Evolutionary conservation across 2,329 filamentous ascomycete genomes (phyloP), one percentile per base, ranked within the genome.

Genomic region (Metarhizium humberi): DNA sequence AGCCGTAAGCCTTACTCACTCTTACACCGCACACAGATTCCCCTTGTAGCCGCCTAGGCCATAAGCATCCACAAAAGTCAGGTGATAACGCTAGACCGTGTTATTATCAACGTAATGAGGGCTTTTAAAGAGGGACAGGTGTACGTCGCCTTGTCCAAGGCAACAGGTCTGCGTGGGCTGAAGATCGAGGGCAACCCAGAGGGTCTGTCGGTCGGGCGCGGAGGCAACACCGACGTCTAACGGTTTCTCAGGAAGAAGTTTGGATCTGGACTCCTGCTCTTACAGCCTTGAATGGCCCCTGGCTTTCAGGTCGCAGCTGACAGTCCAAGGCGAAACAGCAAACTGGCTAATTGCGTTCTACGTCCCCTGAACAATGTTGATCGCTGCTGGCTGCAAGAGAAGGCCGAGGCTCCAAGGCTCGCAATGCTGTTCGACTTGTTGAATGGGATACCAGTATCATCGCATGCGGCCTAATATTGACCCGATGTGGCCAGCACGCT

Each of bases 11-110:
- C 79, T 0, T 77, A 76, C 58, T 77, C 72, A 40, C 60, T 78
- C 1, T 63, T 85, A 0, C 71, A 72, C 1, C 72, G 83, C 18
- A 82, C 81, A 0, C 83, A 86, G 62, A 74, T 87, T 6, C 84
- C 84, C 0, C 71, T 87, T 0, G 68, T 75, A 1, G 71, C 81
- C 0, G 84, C 77, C 0, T 87, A 82, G 79, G 84, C 84, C 0
- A 76, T 85, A 61, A 86, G 77, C 0, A 78, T 85, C 2, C 84
- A 87, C 64, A 85, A 84, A 64, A 75, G 75, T 4, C 80, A 86
- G 67, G 81, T 82, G 3, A 79, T 85, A 73, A 85, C 82, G 1
- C 68, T 87, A 3, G 77, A 84, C 20, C 73, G 74, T 3, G 81
- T 82, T 2, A 72, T 77, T 2, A 79, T 86, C 1, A 68, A 86